Base-by-base conservation (phyloP, 2,329 filamentous ascomycete species). In the Neonectria faginata region DNA sequence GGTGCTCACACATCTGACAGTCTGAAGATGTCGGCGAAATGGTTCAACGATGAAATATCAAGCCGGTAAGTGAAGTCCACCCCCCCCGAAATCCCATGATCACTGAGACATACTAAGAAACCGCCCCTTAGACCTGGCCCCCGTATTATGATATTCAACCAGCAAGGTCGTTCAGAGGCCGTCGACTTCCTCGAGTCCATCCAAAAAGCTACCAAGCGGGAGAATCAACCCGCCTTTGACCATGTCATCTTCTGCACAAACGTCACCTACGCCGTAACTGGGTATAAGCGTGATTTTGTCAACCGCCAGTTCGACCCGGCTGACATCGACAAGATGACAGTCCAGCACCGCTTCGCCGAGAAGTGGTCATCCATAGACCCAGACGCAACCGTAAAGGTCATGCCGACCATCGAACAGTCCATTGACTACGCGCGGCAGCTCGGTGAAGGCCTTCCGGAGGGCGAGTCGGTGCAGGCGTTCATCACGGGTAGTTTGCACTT, bases 1-100 rank as follows among this genome's bases (percentile, higher is more conserved):
- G 94, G 96, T 9, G 96, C 94, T 2, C 96, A 99, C 79, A 99
- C 95, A 0, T 84, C 91, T 3, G 95, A 98, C 75, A 97, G 94
- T 76, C 90, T 99, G 59, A 88, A 91, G 67, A 86, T 93, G 69
- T 93, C 93, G 5, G 90, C 90, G 0, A 86, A 87, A 66, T 97
- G 94, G 94, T 98, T 97, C 74, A 87, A 88, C 2, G 77, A 78
- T 10, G 83, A 86, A 71, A 81, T 75, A n/a, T 74, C 76, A 31
- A 65, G 64, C 52, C 74, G 72, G 77, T 77, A 73, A 60, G 75
- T 53, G n/a, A 12, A n/a, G 7, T 16, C 16, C 1, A 10, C 10
- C 8, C 1, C 10, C n/a, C 1, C 10, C n/a, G 9, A 9, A 10
- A n/a, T 5, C 8, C 11, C n/a, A 20, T 11, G 11, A 50, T 12